Evolutionary conservation across 2,329 filamentous ascomycete genomes (phyloP), one percentile per base, ranked within the genome.

Genomic region (Ophiostoma australiae): DNA sequence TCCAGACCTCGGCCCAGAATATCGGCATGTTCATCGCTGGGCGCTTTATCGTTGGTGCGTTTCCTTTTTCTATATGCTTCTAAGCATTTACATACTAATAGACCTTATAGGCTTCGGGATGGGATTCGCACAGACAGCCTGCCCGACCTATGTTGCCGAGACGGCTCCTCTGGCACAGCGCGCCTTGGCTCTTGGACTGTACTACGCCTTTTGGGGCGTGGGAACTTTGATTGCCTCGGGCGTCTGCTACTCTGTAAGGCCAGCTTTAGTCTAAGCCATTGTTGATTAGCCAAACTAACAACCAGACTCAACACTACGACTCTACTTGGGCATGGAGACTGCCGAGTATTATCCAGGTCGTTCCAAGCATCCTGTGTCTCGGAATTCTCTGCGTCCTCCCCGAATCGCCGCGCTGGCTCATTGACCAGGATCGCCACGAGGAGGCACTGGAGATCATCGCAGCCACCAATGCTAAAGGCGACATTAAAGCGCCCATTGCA

Each of bases 191-290:
- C 94, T 91, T 0, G 86, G 87, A 37, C 82, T 95, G 3, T 91
- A 94, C 78, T 91, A 94, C 76, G 93, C 94, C 77, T 94, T 94
- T 91, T 78, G 94, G 69, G 91, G 91, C 1, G 86, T 94, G 35
- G 92, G 92, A 72, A 82, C 90, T 20, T 84, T 95, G 1, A 80
- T 89, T 20, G 91, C 92, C 0, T 84, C 88, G 0, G 93, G 91
- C 90, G 87, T 91, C 67, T 88, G 87, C 0, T 94, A 89, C 20
- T n/a, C 73, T 91, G 89, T 63, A 81, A 80, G 23, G 17, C 15
- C 39, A 17, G 8, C 4, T 20, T 48, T 81, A 76, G 58, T 39
- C 41, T 11, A 55, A 58, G 6, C 15, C 27, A 61, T 23, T 75
- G 73, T 23, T 17, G 1, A 33, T 17, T 3, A 37, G 4, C 17